Evolutionary conservation across 2,329 filamentous ascomycete genomes (phyloP), one percentile per base, ranked within the genome.

Genomic region (Pezicula neosporulosa): DNA sequence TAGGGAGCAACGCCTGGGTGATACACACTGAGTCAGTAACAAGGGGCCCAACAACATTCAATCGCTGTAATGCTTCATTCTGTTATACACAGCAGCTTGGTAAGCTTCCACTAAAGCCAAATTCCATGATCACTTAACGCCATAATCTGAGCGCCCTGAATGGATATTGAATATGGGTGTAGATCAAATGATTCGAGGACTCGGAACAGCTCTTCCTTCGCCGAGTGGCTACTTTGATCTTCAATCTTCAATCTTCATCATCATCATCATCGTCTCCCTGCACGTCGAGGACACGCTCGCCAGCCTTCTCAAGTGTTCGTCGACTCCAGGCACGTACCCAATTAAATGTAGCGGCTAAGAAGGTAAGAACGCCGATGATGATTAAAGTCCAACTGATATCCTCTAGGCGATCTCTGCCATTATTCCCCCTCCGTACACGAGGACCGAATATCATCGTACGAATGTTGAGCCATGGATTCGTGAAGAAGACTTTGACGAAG

Each of bases 261-360:
- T 82, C 80, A 44, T 79, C 78, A 48, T 78, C 77, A 36, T 77
- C 73, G 38, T 77, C 75, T 21, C 74, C 78, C 58, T 83, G 83
- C n/a, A 96, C 85, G 69, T 97, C 92, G 69, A 93, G 77, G 49
- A 97, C 89, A 56, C 78, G 80, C 61, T 94, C 89, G 56, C 89
- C 88, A 45, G 88, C 88, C 61, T 79, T 85, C 64, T 91, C 84
- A 28, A 97, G 78, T n/a, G 85, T 78, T 44, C 80, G 79, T 48
- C 83, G 80, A 64, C 85, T 91, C 77, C 89, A 82, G 39, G 80
- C 80, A 58, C 87, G 83, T 47, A 96, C 89, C 50, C 79, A 84
- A 70, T 89, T 93, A 83, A 90, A 97, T 1, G 93, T 84, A 47
- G 83, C 82, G 70, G 75, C 86, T 56, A 96, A 70, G 63, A 96